Evolutionary conservation across 2,329 filamentous ascomycete genomes (phyloP).

Genomic region (Orbilia quercus): DNA sequence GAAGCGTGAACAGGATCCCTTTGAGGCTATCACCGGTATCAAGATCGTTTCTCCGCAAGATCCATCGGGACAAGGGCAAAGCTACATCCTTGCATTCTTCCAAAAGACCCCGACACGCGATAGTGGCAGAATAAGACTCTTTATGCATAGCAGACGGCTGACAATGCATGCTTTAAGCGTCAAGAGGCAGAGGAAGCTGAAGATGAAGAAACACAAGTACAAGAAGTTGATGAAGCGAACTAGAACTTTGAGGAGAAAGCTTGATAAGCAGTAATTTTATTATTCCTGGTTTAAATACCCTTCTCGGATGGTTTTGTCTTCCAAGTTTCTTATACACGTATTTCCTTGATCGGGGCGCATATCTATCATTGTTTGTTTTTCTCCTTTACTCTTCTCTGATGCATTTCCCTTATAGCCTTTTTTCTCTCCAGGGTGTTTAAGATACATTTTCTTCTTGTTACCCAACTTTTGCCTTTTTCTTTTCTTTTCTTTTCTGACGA

Average conservation of each 20-base stretch:
- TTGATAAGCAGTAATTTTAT: conserved; percentile 62
- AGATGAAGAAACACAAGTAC: conserved; percentile 99
- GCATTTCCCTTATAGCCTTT: conserved; percentile 14
- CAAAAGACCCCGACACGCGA: conserved; percentile 65
- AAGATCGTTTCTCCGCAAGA: conserved; percentile 27
- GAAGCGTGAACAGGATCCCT: conserved; percentile 40
- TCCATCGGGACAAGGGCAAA: conserved; percentile 9
- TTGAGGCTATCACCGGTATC: conserved; percentile 22
- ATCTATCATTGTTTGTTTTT: conserved; percentile 8
- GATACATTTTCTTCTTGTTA: conserved; percentile 6
- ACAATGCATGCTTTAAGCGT: conserved; percentile 88
- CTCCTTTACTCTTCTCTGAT: conserved; percentile 25
- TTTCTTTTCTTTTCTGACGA: conserved; percentile 13
- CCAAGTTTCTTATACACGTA: neutral
- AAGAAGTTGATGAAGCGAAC: conserved; percentile 98
- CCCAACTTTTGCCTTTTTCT: neutral
- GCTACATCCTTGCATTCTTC: conserved; percentile 64
- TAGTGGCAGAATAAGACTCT: conserved; percentile 65
- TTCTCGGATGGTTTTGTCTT: conserved; percentile 6
- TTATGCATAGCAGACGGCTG: conserved; percentile 67
- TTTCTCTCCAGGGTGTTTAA: conserved; percentile 9
- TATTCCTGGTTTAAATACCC: neutral
- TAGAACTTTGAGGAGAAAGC: conserved; percentile 84
- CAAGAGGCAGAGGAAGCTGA: conserved; percentile 88
- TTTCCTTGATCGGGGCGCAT: conserved; percentile 33